These are phyloP conservation scores for Meyerozyma carpophila DNA, from an alignment of 1,139 yeast species.

Conservation along the genomic window DNA sequence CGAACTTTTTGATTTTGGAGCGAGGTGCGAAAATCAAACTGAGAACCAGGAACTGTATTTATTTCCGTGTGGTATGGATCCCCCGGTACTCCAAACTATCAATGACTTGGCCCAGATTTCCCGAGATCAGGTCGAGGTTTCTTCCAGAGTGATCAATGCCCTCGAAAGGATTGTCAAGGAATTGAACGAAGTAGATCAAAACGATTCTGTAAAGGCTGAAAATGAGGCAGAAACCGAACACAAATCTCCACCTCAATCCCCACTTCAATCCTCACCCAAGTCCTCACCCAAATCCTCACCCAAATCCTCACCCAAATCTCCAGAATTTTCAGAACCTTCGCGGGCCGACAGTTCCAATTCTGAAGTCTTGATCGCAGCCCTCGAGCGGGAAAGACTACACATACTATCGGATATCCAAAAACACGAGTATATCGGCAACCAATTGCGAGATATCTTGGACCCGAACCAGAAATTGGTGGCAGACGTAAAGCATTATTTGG, in stretches of 20 bases:
- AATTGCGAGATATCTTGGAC: constrained; percentile 27
- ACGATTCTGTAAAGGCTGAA: neutral
- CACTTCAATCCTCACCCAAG: too few relatives aligned
- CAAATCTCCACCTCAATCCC: neutral
- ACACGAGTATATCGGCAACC: constrained; percentile 33
- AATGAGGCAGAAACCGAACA: neutral
- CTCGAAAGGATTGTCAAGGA: neutral
- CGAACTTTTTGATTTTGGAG: too few relatives aligned
- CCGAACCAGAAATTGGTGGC: constrained; percentile 38
- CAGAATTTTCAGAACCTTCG: neutral
- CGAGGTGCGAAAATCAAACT: too few relatives aligned
- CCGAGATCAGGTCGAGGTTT: neutral
- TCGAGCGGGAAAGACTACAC: constrained; percentile 32
- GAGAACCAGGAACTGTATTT: too few relatives aligned
- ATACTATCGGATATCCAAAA: constrained; percentile 40
- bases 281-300: too few relatives aligned
- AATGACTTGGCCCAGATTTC: neutral
- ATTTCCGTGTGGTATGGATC: neutral
- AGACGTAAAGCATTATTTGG: constrained; percentile 34
- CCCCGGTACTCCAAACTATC: neutral
- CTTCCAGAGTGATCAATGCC: neutral
- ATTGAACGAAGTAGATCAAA: neutral
- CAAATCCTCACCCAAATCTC: neutral
- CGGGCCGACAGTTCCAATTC: neutral
- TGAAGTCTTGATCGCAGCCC: constrained; percentile 9